phyloP scores from a whole-genome alignment of 108 stramenopile species.

The Nannochloropsis salina region DNA sequence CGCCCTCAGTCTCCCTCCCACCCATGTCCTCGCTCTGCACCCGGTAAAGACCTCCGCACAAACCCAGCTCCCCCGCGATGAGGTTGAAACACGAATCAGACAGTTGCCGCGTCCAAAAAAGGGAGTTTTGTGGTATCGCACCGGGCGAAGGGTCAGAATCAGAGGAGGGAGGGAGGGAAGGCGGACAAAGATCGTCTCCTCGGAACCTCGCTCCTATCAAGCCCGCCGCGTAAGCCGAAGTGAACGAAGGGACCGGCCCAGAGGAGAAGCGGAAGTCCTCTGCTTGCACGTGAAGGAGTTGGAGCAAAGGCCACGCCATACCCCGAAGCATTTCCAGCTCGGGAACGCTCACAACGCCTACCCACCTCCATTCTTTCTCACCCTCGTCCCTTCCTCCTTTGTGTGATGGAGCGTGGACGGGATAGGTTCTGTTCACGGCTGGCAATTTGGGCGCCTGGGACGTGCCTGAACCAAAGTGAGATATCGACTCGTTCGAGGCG shows the following conservation, averaged over 20 bases:
- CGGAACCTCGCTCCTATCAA: neutral
- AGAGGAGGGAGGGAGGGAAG: neutral
- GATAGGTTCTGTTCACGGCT: too few species aligned
- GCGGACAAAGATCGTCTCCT: too few species aligned
- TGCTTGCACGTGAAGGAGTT: neutral
- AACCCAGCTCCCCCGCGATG: neutral
- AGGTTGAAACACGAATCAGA: neutral
- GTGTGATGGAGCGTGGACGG: too few species aligned
- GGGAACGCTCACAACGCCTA: neutral
- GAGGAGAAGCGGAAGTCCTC: neutral
- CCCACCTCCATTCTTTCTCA: neutral
- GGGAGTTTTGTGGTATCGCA: neutral
- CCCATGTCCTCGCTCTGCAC: neutral
- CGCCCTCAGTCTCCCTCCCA: neutral
- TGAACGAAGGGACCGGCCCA: neutral
- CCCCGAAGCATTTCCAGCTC: neutral
- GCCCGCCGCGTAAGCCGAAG: neutral
- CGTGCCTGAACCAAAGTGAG: neutral
- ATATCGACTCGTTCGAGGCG: neutral
- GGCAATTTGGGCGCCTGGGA: neutral
- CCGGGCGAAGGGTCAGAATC: neutral
- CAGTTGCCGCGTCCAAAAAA: neutral
- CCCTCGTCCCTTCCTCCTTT: neutral
- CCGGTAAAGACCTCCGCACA: neutral
- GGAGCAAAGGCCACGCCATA: neutral